Evolutionary conservation across 306 rosid genomes (phyloP).

Genomic region (Acacia crassicarpa): DNA sequence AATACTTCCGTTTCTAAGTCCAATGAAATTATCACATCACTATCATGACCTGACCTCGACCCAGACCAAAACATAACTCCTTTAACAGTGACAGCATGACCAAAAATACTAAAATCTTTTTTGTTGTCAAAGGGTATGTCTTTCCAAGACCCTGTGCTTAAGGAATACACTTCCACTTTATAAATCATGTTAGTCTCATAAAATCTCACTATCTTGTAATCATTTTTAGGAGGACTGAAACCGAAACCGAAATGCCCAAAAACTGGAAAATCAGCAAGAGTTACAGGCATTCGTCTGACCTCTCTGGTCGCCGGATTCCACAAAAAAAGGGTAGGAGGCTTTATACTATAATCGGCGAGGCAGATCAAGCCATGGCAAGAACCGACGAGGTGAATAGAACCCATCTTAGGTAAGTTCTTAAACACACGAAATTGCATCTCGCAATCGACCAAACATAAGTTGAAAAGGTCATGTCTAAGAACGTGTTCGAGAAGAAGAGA

Average conservation of each 20-base stretch:
- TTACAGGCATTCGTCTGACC: no score
- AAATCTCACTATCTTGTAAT: not conserved
- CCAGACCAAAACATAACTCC: not conserved
- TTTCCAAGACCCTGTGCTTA: not conserved
- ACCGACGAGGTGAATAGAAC: not conserved
- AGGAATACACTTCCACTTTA: not conserved
- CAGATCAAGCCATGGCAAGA: not conserved
- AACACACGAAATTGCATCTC: not conserved
- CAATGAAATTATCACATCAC: not conserved
- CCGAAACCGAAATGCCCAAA: not conserved
- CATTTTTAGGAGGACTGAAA: not conserved
- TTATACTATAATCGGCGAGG: no score
- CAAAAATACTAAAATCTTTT: not conserved
- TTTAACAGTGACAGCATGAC: not conserved
- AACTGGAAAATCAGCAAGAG: not conserved
- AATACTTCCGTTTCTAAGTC: not conserved
- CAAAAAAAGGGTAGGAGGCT: not conserved
- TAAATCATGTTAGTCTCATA: no score
- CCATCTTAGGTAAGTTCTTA: not conserved
- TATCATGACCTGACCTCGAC: not conserved
- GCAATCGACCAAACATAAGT: not conserved
- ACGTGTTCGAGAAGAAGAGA: not conserved
- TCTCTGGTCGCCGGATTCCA: not conserved
- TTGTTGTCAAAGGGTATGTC: not conserved
- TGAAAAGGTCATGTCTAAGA: not conserved